Evolutionary conservation across 805 yeast species (phyloP).

Genomic region (Starmerella floris): DNA sequence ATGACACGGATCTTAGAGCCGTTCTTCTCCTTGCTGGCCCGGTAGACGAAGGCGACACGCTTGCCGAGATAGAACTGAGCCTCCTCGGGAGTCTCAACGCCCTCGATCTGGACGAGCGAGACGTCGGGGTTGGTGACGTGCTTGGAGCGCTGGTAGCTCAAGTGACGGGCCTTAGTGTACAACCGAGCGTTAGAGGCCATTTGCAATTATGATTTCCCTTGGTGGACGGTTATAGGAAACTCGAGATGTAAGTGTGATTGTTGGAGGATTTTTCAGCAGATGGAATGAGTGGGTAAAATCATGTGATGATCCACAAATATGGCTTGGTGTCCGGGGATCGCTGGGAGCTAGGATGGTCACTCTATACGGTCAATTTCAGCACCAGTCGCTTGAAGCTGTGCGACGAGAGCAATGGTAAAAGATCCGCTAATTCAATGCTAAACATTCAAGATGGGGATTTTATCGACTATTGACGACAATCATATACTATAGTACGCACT

Average conservation of each 20-base stretch:
- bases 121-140: slow-evolving; percentile 95
- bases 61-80: slow-evolving; percentile 99
- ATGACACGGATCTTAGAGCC: slow-evolving; percentile 98
- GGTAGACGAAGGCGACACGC: slow-evolving; percentile 98
- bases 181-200: slow-evolving; percentile 30
- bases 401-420: too few relatives aligned
- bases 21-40: slow-evolving; percentile 94
- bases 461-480: too few relatives aligned
- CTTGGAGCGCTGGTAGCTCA: slow-evolving; percentile 99
- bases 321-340: background rate
- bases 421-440: too few relatives aligned
- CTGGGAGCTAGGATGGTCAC: too few relatives aligned
- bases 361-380: too few relatives aligned
- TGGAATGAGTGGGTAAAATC: slow-evolving; percentile 14
- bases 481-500: too few relatives aligned
- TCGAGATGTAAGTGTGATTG: slow-evolving; percentile 5
- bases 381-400: too few relatives aligned
- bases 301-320: slow-evolving; percentile 6
- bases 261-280: slow-evolving; percentile 18
- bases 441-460: too few relatives aligned
- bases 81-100: slow-evolving; percentile 80
- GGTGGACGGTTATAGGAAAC: slow-evolving; percentile 8
- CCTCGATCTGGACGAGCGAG: slow-evolving; percentile 93
- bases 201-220: slow-evolving; percentile 12
- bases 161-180: slow-evolving; percentile 99